phyloP scores from a whole-genome alignment of 1,139 yeast genomes.

The Taiozyma sp. region DNA sequence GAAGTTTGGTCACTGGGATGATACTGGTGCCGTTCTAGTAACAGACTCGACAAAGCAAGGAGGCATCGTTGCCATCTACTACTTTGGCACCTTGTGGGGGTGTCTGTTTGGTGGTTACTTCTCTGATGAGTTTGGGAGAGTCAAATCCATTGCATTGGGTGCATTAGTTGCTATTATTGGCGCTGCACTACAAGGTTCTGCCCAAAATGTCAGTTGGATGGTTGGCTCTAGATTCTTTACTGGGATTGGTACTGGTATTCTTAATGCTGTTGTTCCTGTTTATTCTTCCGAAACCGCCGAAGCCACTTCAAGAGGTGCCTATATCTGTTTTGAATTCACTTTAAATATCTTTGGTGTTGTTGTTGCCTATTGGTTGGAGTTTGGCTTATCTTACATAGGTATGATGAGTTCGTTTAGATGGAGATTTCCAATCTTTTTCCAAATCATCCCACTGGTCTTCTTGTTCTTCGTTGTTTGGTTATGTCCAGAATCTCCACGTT shows the following conservation, averaged over 20 bases:
- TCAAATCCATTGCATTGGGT: constrained; percentile 1
- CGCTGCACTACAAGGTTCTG: constrained; percentile 1
- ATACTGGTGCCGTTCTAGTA: background rate
- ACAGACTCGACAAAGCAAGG: constrained; percentile 3
- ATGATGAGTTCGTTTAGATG: constrained; percentile 3
- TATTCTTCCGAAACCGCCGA: constrained; percentile 1
- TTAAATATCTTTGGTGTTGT: constrained; percentile 2
- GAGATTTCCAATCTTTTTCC: constrained; percentile 3
- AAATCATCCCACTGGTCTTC: constrained; percentile 1
- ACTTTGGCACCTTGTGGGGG: constrained; percentile 2
- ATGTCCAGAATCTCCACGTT: background rate
- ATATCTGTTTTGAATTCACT: constrained; percentile 2
- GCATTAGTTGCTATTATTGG: background rate
- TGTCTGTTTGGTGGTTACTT: constrained; percentile 4
- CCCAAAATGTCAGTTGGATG: constrained; percentile 1
- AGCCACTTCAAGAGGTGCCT: constrained; percentile 3
- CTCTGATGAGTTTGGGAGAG: constrained; percentile 5
- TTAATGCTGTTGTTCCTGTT: constrained; percentile 3
- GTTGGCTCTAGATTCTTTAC: constrained; percentile 3
- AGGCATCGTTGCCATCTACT: constrained; percentile 2
- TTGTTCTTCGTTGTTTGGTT: constrained; percentile 1
- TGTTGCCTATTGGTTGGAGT: constrained; percentile 3
- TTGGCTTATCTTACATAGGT: constrained; percentile 1
- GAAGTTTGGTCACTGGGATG: constrained; percentile 3
- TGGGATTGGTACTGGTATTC: constrained; percentile 3